Conservation (phyloP, 2,329 filamentous ascomycete species). For the Fusarium compactum region DNA sequence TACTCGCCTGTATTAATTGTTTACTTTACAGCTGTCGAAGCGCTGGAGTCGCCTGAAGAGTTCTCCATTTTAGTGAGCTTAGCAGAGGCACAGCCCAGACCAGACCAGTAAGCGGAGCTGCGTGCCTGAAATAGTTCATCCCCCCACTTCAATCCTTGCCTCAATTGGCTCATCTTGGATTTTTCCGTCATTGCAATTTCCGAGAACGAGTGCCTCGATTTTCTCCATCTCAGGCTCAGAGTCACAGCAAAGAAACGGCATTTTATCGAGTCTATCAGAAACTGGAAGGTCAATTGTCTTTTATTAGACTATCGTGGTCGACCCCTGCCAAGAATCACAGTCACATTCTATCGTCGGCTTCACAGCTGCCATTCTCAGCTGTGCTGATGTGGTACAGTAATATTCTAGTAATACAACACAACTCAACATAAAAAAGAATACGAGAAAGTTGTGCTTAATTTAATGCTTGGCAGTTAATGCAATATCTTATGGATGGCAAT, state of each 20-base stretch:
- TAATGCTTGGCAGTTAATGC: conserved; percentile 16
- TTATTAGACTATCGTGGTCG: background rate
- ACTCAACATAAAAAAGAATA: conserved; percentile 16
- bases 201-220: conserved; percentile 19
- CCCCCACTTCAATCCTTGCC: background rate
- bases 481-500: conserved; percentile 16
- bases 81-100: conserved; percentile 8
- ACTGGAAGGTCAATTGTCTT: conserved; percentile 21
- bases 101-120: conserved; percentile 26
- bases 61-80: background rate
- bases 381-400: background rate
- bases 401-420: conserved; percentile 17
- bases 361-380: background rate
- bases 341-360: background rate
- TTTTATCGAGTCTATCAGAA: conserved; percentile 19
- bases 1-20: background rate
- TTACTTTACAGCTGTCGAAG: conserved; percentile 1
- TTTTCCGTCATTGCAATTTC: conserved; percentile 44
- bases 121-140: conserved; percentile 34
- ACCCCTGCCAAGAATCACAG: conserved; percentile 20
- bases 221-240: background rate
- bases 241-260: conserved; percentile 2
- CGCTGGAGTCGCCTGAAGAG: background rate
- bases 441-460: conserved; percentile 7
- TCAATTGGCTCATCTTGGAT: conserved; percentile 32